Evolutionary conservation across 768 basidiomycete genomes (phyloP).

Genomic region (Kwoniella sp.): DNA sequence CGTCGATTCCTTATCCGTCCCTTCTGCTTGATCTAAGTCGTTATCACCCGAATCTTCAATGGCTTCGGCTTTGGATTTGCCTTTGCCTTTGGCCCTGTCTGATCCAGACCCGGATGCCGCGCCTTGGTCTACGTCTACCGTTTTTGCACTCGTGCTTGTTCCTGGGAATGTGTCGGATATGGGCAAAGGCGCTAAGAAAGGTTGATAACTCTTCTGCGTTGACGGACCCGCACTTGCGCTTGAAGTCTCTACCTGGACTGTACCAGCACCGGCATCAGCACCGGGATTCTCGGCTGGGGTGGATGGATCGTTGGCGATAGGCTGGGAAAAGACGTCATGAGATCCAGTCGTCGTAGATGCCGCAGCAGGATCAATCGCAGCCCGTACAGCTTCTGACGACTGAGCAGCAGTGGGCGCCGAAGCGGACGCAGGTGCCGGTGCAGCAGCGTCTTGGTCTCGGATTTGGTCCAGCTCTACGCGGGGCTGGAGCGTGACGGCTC

Average conservation of each 20-base stretch:
- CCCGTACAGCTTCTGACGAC: no score
- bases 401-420: no score
- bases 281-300: no score
- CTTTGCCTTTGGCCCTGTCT: slow-evolving; percentile 2
- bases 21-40: not conserved
- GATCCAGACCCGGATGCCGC: no score
- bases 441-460: not conserved
- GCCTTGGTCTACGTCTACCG: no score
- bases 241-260: not conserved
- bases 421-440: not conserved
- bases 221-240: not conserved
- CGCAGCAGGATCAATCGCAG: no score
- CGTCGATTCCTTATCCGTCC: not conserved
- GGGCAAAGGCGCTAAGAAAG: not conserved
- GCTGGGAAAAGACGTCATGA: no score
- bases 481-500: slow-evolving; percentile 18
- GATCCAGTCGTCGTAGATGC: no score
- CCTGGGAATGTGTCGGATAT: no score
- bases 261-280: not conserved
- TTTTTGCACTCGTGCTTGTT: no score
- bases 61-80: not conserved
- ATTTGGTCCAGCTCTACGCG: not conserved
- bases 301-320: not conserved
- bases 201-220: not conserved
- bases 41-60: no score